Base-by-base conservation (phyloP, 257 asterid species). In the Nicotiana undulata region DNA sequence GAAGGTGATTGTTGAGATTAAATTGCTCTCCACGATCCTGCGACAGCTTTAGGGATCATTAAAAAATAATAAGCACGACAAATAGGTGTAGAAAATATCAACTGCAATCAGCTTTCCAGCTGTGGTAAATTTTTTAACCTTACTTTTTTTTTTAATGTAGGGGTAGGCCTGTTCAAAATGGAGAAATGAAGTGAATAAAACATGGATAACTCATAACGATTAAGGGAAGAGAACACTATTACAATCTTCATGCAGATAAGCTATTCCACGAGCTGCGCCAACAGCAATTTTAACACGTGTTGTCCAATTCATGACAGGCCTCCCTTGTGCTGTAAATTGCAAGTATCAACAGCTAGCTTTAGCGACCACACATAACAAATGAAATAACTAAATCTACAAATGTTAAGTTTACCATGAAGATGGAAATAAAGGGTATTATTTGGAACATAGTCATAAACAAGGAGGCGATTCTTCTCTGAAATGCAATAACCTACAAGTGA, bases 241-340 rank as follows among this genome's bases (percentile, higher is more conserved):
- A 96, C 99, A 96, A 85, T 96, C 99, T 90, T 96, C 99, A 79
- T 96, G 99, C 77, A 96, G 97, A 89, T 96, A 96, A 81, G 98
- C 96, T 80, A 96, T 87, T 83, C 98, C 99, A 16, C 98, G 98
- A 90, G 99, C 98, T 72, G 97, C 97, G 81, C 99, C 99, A 60
- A 91, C 79, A 44, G 98, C 98, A 82, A 94, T 87, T 86, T 81
- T 90, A 64, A 96, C 90, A 82, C 99, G 97, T 77, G 85, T 85
- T 81, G 87, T 84, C 99, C 99, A 96, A 88, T 90, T 90, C 93
- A 94, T 81, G 79, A 87, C 93, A 60, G 93, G 93, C 83, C 86
- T 87, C 63, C 83, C 95, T 80, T 93, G 82, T 83, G 86, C 98
- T 96, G 80, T 74, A 82, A 83, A 59, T 51, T 24, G 40, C 61